Evolutionary conservation across 2,329 filamentous ascomycete species (phyloP).

Genomic region (Venturia pyrina): DNA sequence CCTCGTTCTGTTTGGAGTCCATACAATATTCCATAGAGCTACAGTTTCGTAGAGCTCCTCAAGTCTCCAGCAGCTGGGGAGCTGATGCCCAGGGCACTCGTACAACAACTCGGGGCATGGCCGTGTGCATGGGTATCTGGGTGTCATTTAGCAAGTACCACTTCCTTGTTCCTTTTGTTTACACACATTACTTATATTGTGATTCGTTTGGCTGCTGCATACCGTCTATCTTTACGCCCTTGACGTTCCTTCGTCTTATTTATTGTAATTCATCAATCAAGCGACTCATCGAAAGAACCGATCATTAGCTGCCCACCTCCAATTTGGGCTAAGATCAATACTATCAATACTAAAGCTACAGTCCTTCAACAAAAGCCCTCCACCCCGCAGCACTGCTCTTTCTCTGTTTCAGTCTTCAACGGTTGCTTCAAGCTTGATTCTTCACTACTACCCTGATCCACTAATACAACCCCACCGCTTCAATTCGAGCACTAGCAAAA

Average conservation of each 20-base stretch:
- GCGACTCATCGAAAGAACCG: background rate
- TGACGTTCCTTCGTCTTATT: background rate
- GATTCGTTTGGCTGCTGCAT: background rate
- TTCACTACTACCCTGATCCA: background rate
- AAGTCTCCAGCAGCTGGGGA: background rate
- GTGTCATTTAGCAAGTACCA: background rate
- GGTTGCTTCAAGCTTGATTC: background rate
- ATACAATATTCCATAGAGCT: background rate
- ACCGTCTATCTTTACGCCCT: background rate
- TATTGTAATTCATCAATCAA: background rate
- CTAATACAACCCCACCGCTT: background rate
- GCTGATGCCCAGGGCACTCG: background rate
- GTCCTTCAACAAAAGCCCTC: background rate
- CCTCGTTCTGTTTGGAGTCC: background rate
- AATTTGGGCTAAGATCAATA: background rate
- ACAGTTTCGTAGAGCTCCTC: background rate
- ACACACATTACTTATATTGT: constrained; percentile 3
- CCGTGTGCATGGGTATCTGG: background rate
- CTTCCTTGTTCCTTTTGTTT: constrained; percentile 2
- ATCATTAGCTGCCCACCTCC: background rate
- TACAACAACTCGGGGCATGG: background rate
- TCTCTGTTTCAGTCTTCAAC: background rate
- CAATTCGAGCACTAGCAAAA: background rate
- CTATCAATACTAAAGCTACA: background rate
- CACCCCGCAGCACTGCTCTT: background rate